Evolutionary conservation across 495 filamentous ascomycete species (phyloP), one percentile per base, ranked within the genome.

Genomic region (Penicillium atrosanguineum): DNA sequence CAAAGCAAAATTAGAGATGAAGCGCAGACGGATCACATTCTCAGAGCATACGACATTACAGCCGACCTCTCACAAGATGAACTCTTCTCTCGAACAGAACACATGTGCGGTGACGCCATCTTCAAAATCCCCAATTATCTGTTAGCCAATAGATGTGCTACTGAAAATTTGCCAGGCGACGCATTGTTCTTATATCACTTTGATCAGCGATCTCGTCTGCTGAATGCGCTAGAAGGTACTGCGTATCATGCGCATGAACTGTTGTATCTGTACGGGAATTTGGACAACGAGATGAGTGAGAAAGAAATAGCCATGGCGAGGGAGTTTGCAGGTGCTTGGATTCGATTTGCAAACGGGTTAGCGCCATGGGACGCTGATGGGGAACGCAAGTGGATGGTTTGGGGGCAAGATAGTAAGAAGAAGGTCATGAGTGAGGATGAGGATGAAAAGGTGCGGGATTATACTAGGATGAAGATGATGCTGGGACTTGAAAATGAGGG

Each of bases 221-320:
- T 47, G 9, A 70, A 70, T 39, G 21, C 55, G 2, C 47, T 70
- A 11, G 55, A 66, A 23, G 64, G 60, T 8, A 70, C 67, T 0
- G 62, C 64, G 36, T 70, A 70, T 46, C 67, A 70, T 50, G 67
- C 67, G 0, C 58, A 65, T 44, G 67, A 70, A 31, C 52, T 68
- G n/a, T 52, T 67, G 6, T 70, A 70, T 38, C 60, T 65, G 1
- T 69, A 64, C 42, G 59, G 60, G 15, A 69, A 69, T 26, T 28
- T 69, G 45, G 52, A 59, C 9, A 57, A 60, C 15, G 51, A 60
- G 44, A 41, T 70, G 44, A 63, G 56, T 46, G 49, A 57, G 3
- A 48, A 42, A 1, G 67, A 68, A 26, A 18, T 15, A 0, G 16
- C 23, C 2, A 68, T 68, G 64, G 64, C 48, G 8, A 43, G 45